These are phyloP conservation scores for Parastagonospora nodorum DNA, from an alignment of 2,329 filamentous ascomycete species.

Conservation along the genomic window DNA sequence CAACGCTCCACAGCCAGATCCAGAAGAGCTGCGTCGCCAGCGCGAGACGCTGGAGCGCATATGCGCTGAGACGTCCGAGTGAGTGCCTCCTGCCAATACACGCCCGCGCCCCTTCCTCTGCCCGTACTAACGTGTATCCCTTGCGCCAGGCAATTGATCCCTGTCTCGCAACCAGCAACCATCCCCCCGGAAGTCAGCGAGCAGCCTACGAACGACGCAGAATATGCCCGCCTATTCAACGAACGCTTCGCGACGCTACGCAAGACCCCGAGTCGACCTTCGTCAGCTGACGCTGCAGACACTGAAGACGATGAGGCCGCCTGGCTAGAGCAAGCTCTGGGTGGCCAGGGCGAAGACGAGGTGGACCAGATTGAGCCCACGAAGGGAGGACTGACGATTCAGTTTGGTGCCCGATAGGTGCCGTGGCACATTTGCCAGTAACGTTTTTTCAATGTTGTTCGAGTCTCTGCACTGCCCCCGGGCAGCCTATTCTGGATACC, in stretches of 20 bases:
- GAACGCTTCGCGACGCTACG: conserved; percentile 46
- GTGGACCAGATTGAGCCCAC: conserved; percentile 24
- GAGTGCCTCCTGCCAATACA: conserved; percentile 19
- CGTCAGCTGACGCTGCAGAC: conserved; percentile 22
- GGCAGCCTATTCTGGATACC: conserved; percentile 35
- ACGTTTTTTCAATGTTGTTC: conserved; percentile 33
- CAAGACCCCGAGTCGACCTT: conserved; percentile 24
- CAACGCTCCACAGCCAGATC: conserved; percentile 50
- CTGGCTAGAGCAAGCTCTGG: conserved; percentile 41
- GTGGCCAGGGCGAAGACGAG: conserved; percentile 25
- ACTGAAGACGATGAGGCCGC: conserved; percentile 41
- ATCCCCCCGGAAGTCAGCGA: conserved; percentile 46
- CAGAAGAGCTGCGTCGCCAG: conserved; percentile 55
- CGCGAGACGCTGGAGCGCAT: conserved; percentile 56
- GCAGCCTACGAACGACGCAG: conserved; percentile 37
- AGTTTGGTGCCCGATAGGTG: conserved; percentile 38
- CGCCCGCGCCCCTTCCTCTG: conserved; percentile 5
- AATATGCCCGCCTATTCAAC: conserved; percentile 50
- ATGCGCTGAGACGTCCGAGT: conserved; percentile 57
- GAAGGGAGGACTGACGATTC: conserved; percentile 43
- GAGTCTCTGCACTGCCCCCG: conserved; percentile 14
- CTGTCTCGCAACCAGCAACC: conserved; percentile 52
- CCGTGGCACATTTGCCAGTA: conserved; percentile 3
- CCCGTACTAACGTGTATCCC: conserved; percentile 16
- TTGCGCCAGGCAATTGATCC: conserved; percentile 54